These are phyloP conservation scores for Malus hybrid DNA, from an alignment of 331 rosid species.

Conservation along the genomic window DNA sequence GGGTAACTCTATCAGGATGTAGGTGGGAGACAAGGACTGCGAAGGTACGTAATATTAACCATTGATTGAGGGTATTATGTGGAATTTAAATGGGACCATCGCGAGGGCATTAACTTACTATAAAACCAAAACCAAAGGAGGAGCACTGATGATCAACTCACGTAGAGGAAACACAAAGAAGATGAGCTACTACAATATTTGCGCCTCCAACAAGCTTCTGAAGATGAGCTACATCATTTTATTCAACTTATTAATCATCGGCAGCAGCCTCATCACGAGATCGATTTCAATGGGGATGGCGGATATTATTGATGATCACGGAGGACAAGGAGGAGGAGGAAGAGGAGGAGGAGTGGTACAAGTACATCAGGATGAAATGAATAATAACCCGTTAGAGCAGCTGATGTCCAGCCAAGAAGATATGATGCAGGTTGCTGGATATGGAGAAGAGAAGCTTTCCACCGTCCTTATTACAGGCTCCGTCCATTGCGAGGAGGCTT, in stretches of 20 bases:
- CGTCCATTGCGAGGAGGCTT: constrained; percentile 47
- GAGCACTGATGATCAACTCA: too few species aligned
- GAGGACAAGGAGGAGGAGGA: too few species aligned
- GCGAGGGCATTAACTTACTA: background rate
- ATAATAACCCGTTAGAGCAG: constrained; percentile 22
- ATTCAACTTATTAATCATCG: background rate
- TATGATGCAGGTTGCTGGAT: constrained; percentile 63
- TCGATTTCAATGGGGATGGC: background rate
- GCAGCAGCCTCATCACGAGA: constrained; percentile 7
- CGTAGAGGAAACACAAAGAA: constrained; percentile 7
- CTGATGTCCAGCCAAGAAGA: constrained; percentile 50
- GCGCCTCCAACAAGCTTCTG: constrained; percentile 18
- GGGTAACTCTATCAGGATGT: background rate
- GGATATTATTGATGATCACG: background rate
- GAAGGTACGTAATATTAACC: background rate
- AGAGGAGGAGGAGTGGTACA: background rate
- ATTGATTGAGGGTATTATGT: background rate
- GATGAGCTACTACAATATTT: constrained; percentile 31
- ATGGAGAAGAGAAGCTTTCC: constrained; percentile 90
- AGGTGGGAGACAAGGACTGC: background rate
- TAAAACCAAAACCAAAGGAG: too few species aligned
- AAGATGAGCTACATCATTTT: constrained; percentile 6
- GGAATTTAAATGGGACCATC: background rate
- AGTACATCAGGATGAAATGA: background rate
- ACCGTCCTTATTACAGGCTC: constrained; percentile 86